Base-by-base conservation (phyloP, 345 rosid species). In the Kernera saxatilis region DNA sequence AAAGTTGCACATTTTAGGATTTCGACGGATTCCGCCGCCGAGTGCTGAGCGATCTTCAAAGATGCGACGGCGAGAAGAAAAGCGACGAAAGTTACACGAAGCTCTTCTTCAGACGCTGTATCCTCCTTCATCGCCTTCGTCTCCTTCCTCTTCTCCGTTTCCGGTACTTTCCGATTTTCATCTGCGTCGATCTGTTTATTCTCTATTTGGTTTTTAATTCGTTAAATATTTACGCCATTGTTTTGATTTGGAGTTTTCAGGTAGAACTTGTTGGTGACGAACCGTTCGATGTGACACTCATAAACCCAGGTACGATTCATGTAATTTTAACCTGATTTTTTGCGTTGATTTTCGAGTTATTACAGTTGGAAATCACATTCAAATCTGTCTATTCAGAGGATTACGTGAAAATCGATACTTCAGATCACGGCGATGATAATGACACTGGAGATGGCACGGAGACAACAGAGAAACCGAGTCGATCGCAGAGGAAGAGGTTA, bases 401-500 rank as follows among this genome's bases (percentile, higher is more conserved):
- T 73, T 79, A 55, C 21, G 67, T 64, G 19, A 45, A 65, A 14
- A 56, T 77, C 36, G 49, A 53, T 41, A 33, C 80, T 17, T 66
- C 83, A 4, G 15, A 49, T 10, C 63, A 73, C 25, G 83, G 46
- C 0, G 79, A 12, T 0, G 81, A 41, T 2, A 68, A 9, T 0
- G 80, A 59, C 12, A 70, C 26, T 13, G 59, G 22, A 8, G 70
- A 53, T 0, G 65, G 26, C 3, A 44, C 51, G 2, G 74, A 23
- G 35, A 53, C 3, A 1, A n/a, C 11, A 12, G 80, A 50, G 62
- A 86, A 84, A 81, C 77, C 78, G 60, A 83, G 80, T 21, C 74
- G 97, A 72, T 84, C 97, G 33, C 90, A 88, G 78, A 87, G 98
- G 73, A 88, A 93, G 78, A 79, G 96, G 71, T 44, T 83, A 33